These are phyloP conservation scores for Berkeleyomyces basicola DNA, from an alignment of 2,329 filamentous ascomycete species.

Conservation along the genomic window DNA sequence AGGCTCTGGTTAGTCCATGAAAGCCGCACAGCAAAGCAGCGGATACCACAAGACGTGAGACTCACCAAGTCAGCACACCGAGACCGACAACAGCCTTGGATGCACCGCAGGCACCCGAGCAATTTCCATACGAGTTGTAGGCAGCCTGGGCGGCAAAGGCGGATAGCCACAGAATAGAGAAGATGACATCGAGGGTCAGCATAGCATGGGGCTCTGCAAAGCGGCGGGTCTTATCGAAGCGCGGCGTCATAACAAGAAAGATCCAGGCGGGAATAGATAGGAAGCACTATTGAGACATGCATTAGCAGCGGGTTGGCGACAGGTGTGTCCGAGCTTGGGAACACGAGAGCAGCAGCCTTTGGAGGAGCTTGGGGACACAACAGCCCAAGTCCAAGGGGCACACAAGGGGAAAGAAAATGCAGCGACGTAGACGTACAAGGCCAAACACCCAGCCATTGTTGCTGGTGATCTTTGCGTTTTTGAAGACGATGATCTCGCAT, in stretches of 20 bases:
- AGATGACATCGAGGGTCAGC: constrained; percentile 39
- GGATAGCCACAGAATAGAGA: constrained; percentile 46
- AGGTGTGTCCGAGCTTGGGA: neutral
- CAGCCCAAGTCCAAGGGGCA: neutral
- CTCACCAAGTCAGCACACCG: constrained; percentile 46
- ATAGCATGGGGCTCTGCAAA: constrained; percentile 47
- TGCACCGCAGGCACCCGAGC: constrained; percentile 38
- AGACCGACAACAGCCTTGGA: constrained; percentile 48
- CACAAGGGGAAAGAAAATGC: neutral
- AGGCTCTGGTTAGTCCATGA: constrained; percentile 7
- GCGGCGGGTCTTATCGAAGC: constrained; percentile 43
- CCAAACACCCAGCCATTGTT: constrained; percentile 48
- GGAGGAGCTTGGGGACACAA: neutral
- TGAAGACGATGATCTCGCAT: constrained; percentile 44
- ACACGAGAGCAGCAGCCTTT: neutral
- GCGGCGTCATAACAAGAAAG: constrained; percentile 47
- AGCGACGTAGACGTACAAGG: constrained; percentile 30
- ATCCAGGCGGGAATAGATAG: constrained; percentile 46
- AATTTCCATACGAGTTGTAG: constrained; percentile 41
- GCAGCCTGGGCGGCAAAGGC: constrained; percentile 49
- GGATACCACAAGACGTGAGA: constrained; percentile 13
- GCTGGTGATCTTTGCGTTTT: constrained; percentile 34
- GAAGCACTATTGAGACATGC: constrained; percentile 36
- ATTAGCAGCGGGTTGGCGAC: neutral
- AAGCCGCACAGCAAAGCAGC: constrained; percentile 4